These are phyloP conservation scores for Ceratocystis smalleyi DNA, from an alignment of 2,329 filamentous ascomycete genomes.

Conservation along the genomic window DNA sequence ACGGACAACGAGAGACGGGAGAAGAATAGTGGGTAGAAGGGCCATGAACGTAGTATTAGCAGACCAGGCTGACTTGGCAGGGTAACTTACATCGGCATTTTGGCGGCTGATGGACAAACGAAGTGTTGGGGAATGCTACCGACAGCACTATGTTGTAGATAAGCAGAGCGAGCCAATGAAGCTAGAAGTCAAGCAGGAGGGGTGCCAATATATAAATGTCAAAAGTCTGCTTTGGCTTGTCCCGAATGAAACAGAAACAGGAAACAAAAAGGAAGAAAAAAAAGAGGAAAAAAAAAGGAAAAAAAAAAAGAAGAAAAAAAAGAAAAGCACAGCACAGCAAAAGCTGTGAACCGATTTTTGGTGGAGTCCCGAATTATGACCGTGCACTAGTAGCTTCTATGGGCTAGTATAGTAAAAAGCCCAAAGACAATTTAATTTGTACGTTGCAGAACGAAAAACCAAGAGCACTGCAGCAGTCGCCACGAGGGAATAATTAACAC, in stretches of 20 bases:
- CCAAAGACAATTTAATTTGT: not conserved
- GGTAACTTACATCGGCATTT: slow-evolving; percentile 16
- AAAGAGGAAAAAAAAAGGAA: not conserved
- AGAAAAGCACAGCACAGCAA: too few species aligned
- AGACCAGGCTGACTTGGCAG: not conserved
- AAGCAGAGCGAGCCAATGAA: not conserved
- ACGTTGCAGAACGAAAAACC: not conserved
- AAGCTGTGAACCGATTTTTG: slow-evolving; percentile 9
- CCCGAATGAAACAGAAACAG: not conserved
- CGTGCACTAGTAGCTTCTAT: not conserved
- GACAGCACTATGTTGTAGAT: not conserved
- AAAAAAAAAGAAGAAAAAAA: not conserved
- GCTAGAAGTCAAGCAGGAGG: not conserved
- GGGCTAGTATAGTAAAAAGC: not conserved
- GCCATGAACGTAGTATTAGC: not conserved
- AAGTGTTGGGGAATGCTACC: not conserved
- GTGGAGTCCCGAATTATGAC: not conserved
- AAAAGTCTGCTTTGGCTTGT: too few species aligned
- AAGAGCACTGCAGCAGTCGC: too few species aligned
- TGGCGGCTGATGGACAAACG: not conserved
- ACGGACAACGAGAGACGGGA: not conserved
- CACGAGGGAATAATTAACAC: too few species aligned
- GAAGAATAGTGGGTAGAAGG: not conserved
- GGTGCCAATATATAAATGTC: too few species aligned
- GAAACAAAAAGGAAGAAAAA: not conserved